Conservation (phyloP, 2,329 filamentous ascomycete species). For the Sporothrix luriei region DNA sequence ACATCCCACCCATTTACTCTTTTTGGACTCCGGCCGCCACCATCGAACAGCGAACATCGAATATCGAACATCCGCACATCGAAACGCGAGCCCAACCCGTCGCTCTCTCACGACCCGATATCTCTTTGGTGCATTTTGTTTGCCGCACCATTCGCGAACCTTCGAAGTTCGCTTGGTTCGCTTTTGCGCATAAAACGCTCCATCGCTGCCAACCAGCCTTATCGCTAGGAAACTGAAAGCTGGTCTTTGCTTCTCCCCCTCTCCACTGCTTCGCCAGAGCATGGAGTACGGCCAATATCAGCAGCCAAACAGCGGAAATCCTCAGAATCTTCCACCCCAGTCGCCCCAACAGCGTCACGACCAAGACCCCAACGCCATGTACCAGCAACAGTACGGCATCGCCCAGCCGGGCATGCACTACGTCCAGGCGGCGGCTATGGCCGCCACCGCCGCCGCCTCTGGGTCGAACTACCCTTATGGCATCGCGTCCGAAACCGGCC, state of each 20-base stretch:
- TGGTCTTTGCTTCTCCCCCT: not conserved
- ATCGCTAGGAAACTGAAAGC: not conserved
- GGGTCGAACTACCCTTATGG: constrained; percentile 72
- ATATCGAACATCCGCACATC: not conserved
- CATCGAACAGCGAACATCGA: not conserved
- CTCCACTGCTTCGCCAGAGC: constrained; percentile 45
- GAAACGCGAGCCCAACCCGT: constrained; percentile 25
- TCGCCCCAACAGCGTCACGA: constrained; percentile 64
- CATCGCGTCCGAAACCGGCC: constrained; percentile 69
- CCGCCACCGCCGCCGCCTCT: constrained; percentile 84
- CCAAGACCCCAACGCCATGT: constrained; percentile 70
- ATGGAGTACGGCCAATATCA: constrained; percentile 79
- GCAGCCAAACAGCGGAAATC: constrained; percentile 67
- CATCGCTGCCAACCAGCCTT: not conserved
- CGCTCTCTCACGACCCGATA: not conserved
- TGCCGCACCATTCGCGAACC: not conserved
- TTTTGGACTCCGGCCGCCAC: too few relatives aligned
- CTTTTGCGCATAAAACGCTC: constrained; percentile 5
- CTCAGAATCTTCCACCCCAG: constrained; percentile 71
- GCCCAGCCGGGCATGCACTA: constrained; percentile 78
- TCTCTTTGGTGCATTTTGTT: constrained; percentile 1
- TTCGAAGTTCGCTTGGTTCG: not conserved
- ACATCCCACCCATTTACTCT: constrained; percentile 49
- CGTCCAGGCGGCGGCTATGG: constrained; percentile 91
- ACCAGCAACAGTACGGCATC: constrained; percentile 76